phyloP scores from a whole-genome alignment of 78 protist genomes.

The Neovahlkampfia damariscottae region DNA sequence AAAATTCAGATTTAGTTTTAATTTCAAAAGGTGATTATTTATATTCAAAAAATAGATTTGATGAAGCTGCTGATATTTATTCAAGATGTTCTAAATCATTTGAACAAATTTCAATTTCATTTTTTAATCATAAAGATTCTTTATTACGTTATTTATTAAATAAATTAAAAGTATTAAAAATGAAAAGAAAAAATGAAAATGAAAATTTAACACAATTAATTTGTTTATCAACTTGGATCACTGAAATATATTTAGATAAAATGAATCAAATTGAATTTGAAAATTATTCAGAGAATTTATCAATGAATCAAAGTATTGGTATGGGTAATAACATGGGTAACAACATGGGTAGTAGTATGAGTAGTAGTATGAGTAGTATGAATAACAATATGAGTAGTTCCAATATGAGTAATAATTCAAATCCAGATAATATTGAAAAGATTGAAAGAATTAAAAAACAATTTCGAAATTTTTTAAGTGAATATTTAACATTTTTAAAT shows the following conservation, averaged over 20 bases:
- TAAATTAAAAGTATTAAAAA: neutral
- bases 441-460: neutral
- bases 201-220: constrained; percentile 60
- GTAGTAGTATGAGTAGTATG: too few species aligned
- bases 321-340: too few species aligned
- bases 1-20: neutral
- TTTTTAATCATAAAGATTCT: constrained; percentile 26
- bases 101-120: constrained; percentile 70
- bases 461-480: constrained; percentile 31
- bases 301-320: too few species aligned
- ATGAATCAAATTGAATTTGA: constrained; percentile 31
- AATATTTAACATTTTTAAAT: constrained; percentile 34
- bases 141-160: constrained; percentile 1
- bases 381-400: too few species aligned
- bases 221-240: constrained; percentile 67
- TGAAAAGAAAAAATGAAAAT: constrained; percentile 38
- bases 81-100: constrained; percentile 59
- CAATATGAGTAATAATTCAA: constrained; percentile 15
- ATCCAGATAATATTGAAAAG: neutral
- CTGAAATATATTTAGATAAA: constrained; percentile 62
- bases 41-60: neutral
- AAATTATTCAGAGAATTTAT: constrained; percentile 27
- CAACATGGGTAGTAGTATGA: too few species aligned
- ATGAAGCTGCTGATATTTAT: constrained; percentile 51
- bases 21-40: neutral